Conservation (phyloP, 176 grass and related monocot genomes). For the Oryza brachyantha region DNA sequence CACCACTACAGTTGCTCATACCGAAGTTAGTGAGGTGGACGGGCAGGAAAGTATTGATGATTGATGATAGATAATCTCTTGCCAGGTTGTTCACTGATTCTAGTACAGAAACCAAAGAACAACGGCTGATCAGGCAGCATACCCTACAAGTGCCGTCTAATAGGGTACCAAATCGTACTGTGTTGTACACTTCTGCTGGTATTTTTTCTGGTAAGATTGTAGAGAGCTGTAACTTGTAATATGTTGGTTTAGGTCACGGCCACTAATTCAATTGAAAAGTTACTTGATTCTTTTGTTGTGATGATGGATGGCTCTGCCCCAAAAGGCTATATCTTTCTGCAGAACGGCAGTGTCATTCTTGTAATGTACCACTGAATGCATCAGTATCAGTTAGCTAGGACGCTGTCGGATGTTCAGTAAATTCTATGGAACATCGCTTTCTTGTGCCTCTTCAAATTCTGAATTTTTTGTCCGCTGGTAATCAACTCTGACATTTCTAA, state of each 20-base stretch:
- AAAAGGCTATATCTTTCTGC: neutral
- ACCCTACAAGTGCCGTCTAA: neutral
- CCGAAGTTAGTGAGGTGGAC: constrained; percentile 47
- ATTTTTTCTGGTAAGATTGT: neutral
- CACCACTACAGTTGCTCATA: constrained; percentile 7
- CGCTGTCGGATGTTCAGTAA: neutral
- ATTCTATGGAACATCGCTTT: neutral
- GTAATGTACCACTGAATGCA: neutral
- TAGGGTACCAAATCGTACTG: constrained; percentile 11
- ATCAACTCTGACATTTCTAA: neutral
- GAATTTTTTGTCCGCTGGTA: neutral
- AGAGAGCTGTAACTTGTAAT: constrained; percentile 33
- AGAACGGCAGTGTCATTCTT: neutral
- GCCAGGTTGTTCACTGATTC: neutral
- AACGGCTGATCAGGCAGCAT: neutral
- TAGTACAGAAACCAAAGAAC: constrained; percentile 27
- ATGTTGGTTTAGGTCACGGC: constrained; percentile 13
- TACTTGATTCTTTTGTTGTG: constrained; percentile 32
- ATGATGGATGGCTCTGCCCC: neutral
- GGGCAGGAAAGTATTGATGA: constrained; percentile 50
- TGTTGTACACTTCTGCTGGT: constrained; percentile 19
- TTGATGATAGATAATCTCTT: constrained; percentile 25
- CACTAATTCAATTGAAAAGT: constrained; percentile 37
- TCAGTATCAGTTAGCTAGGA: neutral
- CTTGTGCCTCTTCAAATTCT: neutral